A percentile compares a stretch with the other conserved stretches of the same genome.
Evolutionary conservation across 2,329 filamentous ascomycete genomes (phyloP).

Genomic region (Diplodia scrobiculata): DNA sequence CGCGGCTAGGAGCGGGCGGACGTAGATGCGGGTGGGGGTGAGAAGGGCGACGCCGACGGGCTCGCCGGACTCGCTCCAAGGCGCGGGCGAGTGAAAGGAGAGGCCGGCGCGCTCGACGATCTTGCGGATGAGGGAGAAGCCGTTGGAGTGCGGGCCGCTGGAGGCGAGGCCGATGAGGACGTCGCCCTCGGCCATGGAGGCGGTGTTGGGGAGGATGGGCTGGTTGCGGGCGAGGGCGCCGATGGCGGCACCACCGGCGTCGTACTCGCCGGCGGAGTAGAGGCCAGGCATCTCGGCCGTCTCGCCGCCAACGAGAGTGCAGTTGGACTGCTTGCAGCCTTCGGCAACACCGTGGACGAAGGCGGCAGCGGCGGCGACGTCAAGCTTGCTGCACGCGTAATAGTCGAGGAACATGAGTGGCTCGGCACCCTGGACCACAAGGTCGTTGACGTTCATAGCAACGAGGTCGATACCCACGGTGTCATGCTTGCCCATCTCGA

Average conservation of each 20-base stretch:
- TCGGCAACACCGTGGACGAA: slow-evolving; percentile 90
- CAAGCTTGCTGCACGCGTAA: slow-evolving; percentile 88
- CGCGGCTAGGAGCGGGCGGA: slow-evolving; percentile 73
- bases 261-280: slow-evolving; percentile 86
- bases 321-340: slow-evolving; percentile 81
- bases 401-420: slow-evolving; percentile 97
- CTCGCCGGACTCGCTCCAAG: slow-evolving; percentile 65
- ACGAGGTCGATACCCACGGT: slow-evolving; percentile 96
- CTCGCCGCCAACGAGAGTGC: slow-evolving; percentile 92
- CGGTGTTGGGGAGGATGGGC: slow-evolving; percentile 72
- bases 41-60: slow-evolving; percentile 76
- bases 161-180: slow-evolving; percentile 83
- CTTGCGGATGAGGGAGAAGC: slow-evolving; percentile 92
- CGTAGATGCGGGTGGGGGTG: slow-evolving; percentile 91
- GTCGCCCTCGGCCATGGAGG: slow-evolving; percentile 78
- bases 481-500: slow-evolving; percentile 84
- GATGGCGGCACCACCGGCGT: slow-evolving; percentile 86
- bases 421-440: slow-evolving; percentile 92
- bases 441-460: slow-evolving; percentile 98
- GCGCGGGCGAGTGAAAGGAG: slow-evolving; percentile 69
- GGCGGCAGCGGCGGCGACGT: slow-evolving; percentile 73
- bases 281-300: slow-evolving; percentile 98
- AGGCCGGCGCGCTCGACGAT: slow-evolving; percentile 76
- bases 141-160: slow-evolving; percentile 90
- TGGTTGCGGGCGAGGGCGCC: slow-evolving; percentile 71